Evolutionary conservation across 1,284 basidiomycete species (phyloP).

Genomic region (Fomes fomentarius): DNA sequence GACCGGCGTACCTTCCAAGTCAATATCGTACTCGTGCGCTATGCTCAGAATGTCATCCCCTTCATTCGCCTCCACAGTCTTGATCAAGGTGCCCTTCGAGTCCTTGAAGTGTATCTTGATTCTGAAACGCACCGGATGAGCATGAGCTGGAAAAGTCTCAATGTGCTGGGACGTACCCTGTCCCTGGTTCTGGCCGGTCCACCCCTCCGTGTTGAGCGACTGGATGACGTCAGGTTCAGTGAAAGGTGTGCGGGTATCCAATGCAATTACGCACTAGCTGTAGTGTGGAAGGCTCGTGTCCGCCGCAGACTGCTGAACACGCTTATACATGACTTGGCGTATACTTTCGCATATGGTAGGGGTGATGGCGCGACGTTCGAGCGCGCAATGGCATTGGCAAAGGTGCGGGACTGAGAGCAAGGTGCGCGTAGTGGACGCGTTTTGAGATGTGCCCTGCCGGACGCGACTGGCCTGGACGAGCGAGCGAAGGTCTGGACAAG

Average conservation of each 20-base stretch:
- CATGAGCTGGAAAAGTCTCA: not conserved
- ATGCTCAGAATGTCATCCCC: conserved; percentile 92
- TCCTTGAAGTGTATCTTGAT: conserved; percentile 92
- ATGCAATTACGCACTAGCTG: not conserved
- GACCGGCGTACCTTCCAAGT: conserved; percentile 83
- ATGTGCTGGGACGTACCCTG: conserved; percentile 57
- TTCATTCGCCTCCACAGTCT: conserved; percentile 91
- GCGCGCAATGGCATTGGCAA: no score
- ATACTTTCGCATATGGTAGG: not conserved
- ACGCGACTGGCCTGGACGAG: not conserved
- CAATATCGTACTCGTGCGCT: conserved; percentile 96
- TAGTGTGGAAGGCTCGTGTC: not conserved
- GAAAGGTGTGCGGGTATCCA: not conserved
- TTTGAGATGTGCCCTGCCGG: not conserved
- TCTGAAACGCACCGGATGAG: conserved; percentile 42
- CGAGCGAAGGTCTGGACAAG: not conserved
- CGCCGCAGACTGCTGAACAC: not conserved
- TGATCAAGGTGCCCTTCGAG: conserved; percentile 81
- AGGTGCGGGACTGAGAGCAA: not conserved
- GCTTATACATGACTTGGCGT: not conserved
- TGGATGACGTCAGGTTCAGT: not conserved
- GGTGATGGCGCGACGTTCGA: no score
- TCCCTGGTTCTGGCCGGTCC: conserved; percentile 57
- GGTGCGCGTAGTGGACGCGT: not conserved
- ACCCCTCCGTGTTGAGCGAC: conserved; percentile 41